These are phyloP conservation scores for Metschnikowia lachancei DNA, from an alignment of 805 yeast genomes.

Conservation along the genomic window DNA sequence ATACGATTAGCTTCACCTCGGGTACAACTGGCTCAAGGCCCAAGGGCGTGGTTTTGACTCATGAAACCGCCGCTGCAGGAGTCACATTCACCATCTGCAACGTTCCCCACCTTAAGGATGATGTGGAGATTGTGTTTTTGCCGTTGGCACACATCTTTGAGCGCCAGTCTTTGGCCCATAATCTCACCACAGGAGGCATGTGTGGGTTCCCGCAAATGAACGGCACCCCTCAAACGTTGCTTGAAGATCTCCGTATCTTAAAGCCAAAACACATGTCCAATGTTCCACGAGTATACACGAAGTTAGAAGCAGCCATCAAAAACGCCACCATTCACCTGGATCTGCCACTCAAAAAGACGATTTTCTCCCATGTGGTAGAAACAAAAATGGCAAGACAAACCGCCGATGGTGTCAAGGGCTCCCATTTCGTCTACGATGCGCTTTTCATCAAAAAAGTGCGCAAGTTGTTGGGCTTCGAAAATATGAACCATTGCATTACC, in stretches of 20 bases:
- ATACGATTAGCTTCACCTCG: constrained; percentile 28
- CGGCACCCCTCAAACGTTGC: constrained; percentile 25
- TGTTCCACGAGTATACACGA: constrained; percentile 29
- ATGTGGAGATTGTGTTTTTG: constrained; percentile 24
- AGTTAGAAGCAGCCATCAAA: constrained; percentile 27
- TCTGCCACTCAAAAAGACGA: constrained; percentile 18
- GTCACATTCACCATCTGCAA: constrained; percentile 16
- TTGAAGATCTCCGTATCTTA: constrained; percentile 26
- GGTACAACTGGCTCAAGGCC: constrained; percentile 30
- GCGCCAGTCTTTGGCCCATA: constrained; percentile 26
- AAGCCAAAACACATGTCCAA: constrained; percentile 26
- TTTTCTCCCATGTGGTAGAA: constrained; percentile 21
- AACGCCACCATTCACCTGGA: constrained; percentile 24
- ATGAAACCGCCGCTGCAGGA: constrained; percentile 22
- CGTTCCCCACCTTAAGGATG: constrained; percentile 12
- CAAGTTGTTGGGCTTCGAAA: constrained; percentile 36
- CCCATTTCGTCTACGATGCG: constrained; percentile 21
- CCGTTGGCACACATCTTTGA: constrained; percentile 41
- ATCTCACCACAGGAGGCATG: constrained; percentile 25
- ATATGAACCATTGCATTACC: constrained; percentile 26
- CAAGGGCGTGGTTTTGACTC: constrained; percentile 27
- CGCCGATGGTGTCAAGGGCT: constrained; percentile 20
- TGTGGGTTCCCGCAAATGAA: constrained; percentile 25
- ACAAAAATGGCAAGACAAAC: constrained; percentile 21
- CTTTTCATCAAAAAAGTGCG: constrained; percentile 15